Percentiles rank a stretch among this genome's conserved stretches.
Conservation (phyloP, 1,139 yeast genomes). For the Zhuliangozyma blackwelliae region DNA sequence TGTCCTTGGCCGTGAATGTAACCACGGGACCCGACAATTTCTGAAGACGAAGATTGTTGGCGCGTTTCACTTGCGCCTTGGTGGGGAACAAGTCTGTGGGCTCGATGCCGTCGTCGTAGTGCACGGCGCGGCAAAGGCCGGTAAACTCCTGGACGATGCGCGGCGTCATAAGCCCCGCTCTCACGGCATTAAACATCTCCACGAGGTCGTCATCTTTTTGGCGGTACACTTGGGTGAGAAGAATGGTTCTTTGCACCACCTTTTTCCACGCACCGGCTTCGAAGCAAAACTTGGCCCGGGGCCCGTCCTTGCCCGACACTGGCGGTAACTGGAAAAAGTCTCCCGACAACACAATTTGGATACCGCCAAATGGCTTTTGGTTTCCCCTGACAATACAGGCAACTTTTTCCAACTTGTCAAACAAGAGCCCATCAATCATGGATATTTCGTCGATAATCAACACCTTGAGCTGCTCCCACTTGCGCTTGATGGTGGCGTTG, state of each 20-base stretch:
- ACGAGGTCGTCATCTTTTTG: conserved; percentile 66
- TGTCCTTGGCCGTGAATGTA: conserved; percentile 54
- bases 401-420: conserved; percentile 60
- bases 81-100: conserved; percentile 82
- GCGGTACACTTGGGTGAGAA: conserved; percentile 64
- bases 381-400: conserved; percentile 51
- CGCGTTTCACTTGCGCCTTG: conserved; percentile 65
- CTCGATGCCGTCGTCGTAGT: conserved; percentile 66
- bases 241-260: conserved; percentile 50
- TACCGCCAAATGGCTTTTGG: conserved; percentile 68
- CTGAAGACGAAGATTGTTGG: conserved; percentile 54
- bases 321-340: conserved; percentile 89
- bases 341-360: conserved; percentile 74
- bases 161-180: conserved; percentile 58
- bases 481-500: conserved; percentile 38
- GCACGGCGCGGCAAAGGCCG: conserved; percentile 48
- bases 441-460: conserved; percentile 78
- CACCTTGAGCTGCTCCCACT: conserved; percentile 62
- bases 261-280: conserved; percentile 54
- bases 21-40: conserved; percentile 30
- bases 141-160: conserved; percentile 43
- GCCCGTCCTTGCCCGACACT: conserved; percentile 43
- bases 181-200: conserved; percentile 67
- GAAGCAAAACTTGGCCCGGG: conserved; percentile 47
- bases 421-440: conserved; percentile 68